Conservation (phyloP, 2,329 filamentous ascomycete genomes). For the Arthroderma uncinatum region DNA sequence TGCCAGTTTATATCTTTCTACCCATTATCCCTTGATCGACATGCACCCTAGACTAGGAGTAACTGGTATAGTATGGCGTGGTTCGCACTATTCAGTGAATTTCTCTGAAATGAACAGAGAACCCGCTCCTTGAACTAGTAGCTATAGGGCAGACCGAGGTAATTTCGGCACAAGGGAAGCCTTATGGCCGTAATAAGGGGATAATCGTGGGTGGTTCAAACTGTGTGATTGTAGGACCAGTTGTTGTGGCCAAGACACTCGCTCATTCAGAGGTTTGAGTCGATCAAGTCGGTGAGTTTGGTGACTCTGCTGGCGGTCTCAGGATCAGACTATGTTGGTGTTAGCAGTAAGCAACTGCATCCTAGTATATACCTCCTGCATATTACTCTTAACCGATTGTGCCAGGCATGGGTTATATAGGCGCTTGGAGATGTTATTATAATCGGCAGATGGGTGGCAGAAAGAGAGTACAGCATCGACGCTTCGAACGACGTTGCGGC, state of each 20-base stretch:
- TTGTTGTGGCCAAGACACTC: slow-evolving; percentile 91
- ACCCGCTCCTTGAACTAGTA: no score
- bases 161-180: slow-evolving; percentile 74
- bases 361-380: slow-evolving; percentile 26
- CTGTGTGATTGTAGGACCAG: slow-evolving; percentile 91
- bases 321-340: slow-evolving; percentile 60
- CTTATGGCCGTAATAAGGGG: slow-evolving; percentile 63
- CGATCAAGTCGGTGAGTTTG: slow-evolving; percentile 63
- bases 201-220: slow-evolving; percentile 98
- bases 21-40: no score
- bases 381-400: not conserved
- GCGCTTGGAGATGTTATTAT: no score
- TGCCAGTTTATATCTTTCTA: no score
- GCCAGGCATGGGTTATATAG: no score
- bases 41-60: no score
- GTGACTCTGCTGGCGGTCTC: slow-evolving; percentile 94
- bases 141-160: slow-evolving; percentile 73
- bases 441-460: no score
- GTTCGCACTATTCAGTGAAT: no score
- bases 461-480: no score
- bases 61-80: no score
- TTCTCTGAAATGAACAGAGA: no score
- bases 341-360: slow-evolving; percentile 29
- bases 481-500: no score
- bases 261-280: slow-evolving; percentile 73